Conservation (phyloP, 805 yeast genomes). For the Cyberlindnera euphorbiiphila region DNA sequence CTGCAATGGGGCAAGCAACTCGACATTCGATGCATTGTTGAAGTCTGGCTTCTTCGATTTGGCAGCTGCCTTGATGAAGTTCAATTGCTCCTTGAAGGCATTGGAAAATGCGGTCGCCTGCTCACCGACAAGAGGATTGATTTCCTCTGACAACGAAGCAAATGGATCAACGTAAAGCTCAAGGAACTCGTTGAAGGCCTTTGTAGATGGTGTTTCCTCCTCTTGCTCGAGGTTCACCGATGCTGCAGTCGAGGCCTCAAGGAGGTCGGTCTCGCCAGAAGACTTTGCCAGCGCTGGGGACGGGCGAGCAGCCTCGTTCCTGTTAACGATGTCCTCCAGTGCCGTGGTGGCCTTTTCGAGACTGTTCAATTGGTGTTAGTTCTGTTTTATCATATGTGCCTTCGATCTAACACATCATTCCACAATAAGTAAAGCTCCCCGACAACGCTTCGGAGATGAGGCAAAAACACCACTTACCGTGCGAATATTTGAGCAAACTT, state of each 20-base stretch:
- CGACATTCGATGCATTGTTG: slow-evolving; percentile 48
- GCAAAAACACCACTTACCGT: too few species aligned
- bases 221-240: slow-evolving; percentile 14
- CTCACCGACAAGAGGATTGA: slow-evolving; percentile 56
- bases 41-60: slow-evolving; percentile 62
- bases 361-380: slow-evolving; percentile 10
- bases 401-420: neutral
- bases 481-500: slow-evolving; percentile 17
- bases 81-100: slow-evolving; percentile 57
- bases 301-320: slow-evolving; percentile 13
- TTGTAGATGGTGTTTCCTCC: slow-evolving; percentile 35
- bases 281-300: slow-evolving; percentile 12
- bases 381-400: neutral
- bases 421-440: neutral
- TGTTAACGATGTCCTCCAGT: slow-evolving; percentile 24
- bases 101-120: slow-evolving; percentile 45
- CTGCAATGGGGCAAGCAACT: slow-evolving; percentile 67
- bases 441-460: neutral
- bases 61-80: slow-evolving; percentile 55
- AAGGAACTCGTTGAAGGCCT: slow-evolving; percentile 53
- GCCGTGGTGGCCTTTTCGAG: slow-evolving; percentile 29
- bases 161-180: slow-evolving; percentile 56
- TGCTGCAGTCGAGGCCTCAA: slow-evolving; percentile 10
- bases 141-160: slow-evolving; percentile 44
- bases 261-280: too few species aligned